These are phyloP conservation scores for Kitagawia praeruptora DNA, from an alignment of 129 eudicot species.

Conservation along the genomic window DNA sequence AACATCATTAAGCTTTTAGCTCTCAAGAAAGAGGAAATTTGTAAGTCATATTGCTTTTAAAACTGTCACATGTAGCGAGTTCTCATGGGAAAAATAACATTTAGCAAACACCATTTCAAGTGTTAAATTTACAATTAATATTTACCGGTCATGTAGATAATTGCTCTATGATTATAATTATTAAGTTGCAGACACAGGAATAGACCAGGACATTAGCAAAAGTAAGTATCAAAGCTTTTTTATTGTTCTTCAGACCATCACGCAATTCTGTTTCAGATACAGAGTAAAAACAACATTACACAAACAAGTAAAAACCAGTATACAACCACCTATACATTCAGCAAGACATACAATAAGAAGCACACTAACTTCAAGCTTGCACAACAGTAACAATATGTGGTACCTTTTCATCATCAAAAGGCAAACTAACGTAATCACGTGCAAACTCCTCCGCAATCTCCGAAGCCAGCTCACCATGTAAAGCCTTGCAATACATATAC, in stretches of 20 bases:
- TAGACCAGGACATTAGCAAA: neutral
- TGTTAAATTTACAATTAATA: too few relatives aligned
- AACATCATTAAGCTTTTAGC: neutral
- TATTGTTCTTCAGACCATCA: neutral
- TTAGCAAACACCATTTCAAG: neutral
- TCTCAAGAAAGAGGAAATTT: neutral
- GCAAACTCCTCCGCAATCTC: conserved; percentile 87
- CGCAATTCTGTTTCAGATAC: neutral
- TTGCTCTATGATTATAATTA: neutral
- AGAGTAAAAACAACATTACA: conserved; percentile 2
- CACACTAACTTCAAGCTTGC: conserved; percentile 16
- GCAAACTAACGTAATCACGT: conserved; percentile 63
- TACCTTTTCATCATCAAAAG: conserved; percentile 77
- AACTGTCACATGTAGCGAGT: neutral
- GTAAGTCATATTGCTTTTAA: neutral
- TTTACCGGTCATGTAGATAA: too few relatives aligned
- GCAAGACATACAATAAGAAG: conserved; percentile 1
- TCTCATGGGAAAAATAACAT: neutral
- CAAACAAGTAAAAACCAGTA: conserved; percentile 3
- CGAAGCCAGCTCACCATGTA: conserved; percentile 69
- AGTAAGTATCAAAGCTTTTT: neutral
- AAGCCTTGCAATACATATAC: conserved; percentile 87
- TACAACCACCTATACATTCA: neutral
- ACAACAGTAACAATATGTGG: conserved; percentile 64
- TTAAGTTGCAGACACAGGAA: neutral